Evolutionary conservation across 202 grass and related monocot species (phyloP), one percentile per base, ranked within the genome.

Genomic region (Setaria italica): DNA sequence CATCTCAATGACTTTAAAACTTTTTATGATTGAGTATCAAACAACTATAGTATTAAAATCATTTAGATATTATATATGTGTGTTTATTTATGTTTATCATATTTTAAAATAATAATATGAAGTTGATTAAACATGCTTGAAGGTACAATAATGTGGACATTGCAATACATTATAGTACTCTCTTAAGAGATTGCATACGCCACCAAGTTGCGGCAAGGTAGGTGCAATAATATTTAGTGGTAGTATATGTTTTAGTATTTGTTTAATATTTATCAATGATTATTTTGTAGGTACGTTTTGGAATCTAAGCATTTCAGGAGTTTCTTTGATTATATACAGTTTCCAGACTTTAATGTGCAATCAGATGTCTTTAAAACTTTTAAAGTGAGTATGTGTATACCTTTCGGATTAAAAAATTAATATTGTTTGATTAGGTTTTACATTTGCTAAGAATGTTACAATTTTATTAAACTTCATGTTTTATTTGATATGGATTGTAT

Each of bases 281-380:
- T 45, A 19, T 56, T 74, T 86, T 84, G 33, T 72, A 92, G 90
- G 64, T 84, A 92, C 5, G 14, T 92, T 55, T 45, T 92, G 56
- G 79, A 83, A 13, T 85, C 82, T 80, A 34, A 82, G 16, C 72
- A 86, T 35, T 71, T 91, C 34, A 80, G 51, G 53, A 91, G 75
- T 53, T 92, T 92, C 33, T 92, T 92, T 80, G 60, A 86, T 49
- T 88, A 88, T 70, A 88, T 92, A 46, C 74, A 89, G 4, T 62
- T 92, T 80, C 86, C 83, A 6, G 84, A 92, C 60, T 92, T 92
- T 42, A 87, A 89, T 76, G 71, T 86, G 75, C 74, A 84, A 76
- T 89, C 90, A 5, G 86, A 92, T 89, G 74, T 87, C 0, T 88
- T 85, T 77, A 80, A 54, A 72, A 91, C 90, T 32, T 91, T 88